Conservation (phyloP, 164 flowering plant species). For the Berberis thunbergii region DNA sequence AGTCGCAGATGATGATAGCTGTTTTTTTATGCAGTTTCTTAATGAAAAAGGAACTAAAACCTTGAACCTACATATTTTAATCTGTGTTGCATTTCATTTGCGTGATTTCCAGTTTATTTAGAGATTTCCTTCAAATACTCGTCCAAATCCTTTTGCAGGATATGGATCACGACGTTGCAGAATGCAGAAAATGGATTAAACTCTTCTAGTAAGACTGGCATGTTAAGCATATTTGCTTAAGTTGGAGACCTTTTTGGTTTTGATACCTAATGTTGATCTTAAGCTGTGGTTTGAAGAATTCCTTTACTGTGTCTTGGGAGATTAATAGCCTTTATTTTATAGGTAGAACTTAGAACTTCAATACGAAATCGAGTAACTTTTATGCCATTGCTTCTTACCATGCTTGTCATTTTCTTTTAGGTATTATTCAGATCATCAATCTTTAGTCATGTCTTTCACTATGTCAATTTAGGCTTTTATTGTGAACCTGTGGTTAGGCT, state of each 20-base stretch:
- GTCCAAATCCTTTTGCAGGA: constrained; percentile 10
- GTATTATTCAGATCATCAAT: too few species aligned
- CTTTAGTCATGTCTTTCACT: too few species aligned
- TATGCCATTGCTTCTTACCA: too few species aligned
- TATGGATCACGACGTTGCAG: constrained; percentile 9
- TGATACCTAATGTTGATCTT: neutral
- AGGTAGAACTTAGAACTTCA: too few species aligned
- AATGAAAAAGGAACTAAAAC: neutral
- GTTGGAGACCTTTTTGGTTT: neutral
- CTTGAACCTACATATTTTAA: neutral
- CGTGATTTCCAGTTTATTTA: constrained; percentile 1
- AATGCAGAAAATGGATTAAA: constrained; percentile 9
- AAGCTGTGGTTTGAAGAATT: too few species aligned
- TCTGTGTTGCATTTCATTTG: neutral
- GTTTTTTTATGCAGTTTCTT: neutral
- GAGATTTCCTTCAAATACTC: constrained; percentile 2
- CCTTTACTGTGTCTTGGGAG: too few species aligned
- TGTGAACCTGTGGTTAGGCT: too few species aligned
- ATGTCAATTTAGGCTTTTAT: too few species aligned
- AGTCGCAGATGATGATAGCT: neutral
- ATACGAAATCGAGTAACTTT: too few species aligned
- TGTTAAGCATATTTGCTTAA: constrained; percentile 5
- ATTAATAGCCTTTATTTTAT: too few species aligned
- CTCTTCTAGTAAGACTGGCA: constrained; percentile 5
- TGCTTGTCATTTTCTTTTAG: too few species aligned